phyloP scores from a whole-genome alignment of 805 yeast species.

The Deakozyma indianensis region DNA sequence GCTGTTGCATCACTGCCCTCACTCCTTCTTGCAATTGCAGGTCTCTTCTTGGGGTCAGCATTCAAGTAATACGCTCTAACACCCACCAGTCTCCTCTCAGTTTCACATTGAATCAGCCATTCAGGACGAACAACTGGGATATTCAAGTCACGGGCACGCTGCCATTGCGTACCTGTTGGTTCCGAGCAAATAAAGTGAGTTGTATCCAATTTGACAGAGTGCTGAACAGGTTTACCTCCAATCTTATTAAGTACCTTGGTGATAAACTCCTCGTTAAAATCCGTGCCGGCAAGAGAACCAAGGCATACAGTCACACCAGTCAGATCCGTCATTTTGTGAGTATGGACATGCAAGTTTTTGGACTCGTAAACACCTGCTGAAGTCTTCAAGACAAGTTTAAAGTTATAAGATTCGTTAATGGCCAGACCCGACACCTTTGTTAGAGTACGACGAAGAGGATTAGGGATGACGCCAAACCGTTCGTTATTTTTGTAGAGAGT shows the following conservation, averaged over 20 bases:
- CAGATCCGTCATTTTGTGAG: constrained; percentile 93
- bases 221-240: constrained; percentile 72
- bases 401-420: constrained; percentile 66
- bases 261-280: constrained; percentile 39
- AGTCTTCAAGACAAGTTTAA: constrained; percentile 69
- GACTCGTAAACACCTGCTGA: constrained; percentile 79
- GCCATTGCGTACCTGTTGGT: constrained; percentile 56
- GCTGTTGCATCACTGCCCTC: constrained; percentile 1
- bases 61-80: constrained; percentile 55
- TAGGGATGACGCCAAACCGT: constrained; percentile 71
- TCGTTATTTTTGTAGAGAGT: constrained; percentile 55
- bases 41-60: constrained; percentile 20
- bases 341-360: constrained; percentile 50
- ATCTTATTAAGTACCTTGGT: constrained; percentile 47
- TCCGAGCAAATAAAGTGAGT: constrained; percentile 82
- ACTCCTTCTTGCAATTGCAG: constrained; percentile 6
- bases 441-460: constrained; percentile 60
- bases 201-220: constrained; percentile 69
- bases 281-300: constrained; percentile 55
- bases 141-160: constrained; percentile 69
- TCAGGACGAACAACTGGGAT: constrained; percentile 93
- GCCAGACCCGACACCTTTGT: constrained; percentile 88
- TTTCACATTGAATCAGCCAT: constrained; percentile 90
- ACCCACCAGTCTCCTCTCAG: constrained; percentile 80
- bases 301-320: constrained; percentile 84